phyloP scores from a whole-genome alignment of 345 rosid species.

The Chamaenerion angustifolium region DNA sequence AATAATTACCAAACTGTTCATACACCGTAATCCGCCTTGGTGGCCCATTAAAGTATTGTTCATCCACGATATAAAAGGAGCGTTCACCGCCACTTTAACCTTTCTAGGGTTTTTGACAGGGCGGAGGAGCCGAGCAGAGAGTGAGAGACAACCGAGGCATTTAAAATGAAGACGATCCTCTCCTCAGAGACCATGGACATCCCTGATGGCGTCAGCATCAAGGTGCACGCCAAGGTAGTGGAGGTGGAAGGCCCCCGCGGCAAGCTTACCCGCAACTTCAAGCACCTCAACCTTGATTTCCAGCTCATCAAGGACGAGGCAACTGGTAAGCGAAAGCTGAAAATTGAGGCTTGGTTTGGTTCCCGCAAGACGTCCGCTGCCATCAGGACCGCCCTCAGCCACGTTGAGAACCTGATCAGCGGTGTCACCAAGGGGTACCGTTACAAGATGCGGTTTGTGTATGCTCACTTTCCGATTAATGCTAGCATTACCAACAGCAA shows the following conservation, averaged over 20 bases:
- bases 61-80: no score
- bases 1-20: no score
- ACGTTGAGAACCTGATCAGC: conserved; percentile 37
- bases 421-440: conserved; percentile 38
- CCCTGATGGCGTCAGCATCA: conserved; percentile 29
- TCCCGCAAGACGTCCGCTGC: conserved; percentile 16
- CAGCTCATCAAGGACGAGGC: conserved; percentile 19
- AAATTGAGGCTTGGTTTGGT: conserved; percentile 19
- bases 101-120: no score
- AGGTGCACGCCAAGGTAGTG: conserved; percentile 23
- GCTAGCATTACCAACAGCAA: conserved; percentile 35
- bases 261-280: conserved; percentile 25
- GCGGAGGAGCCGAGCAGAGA: no score
- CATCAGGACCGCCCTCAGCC: conserved; percentile 37
- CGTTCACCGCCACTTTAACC: no score
- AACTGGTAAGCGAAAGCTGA: conserved; percentile 12
- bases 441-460: conserved; percentile 75
- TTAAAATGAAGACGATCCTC: conserved; percentile 27
- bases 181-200: conserved; percentile 34
- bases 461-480: conserved; percentile 72
- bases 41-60: no score
- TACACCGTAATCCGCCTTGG: no score
- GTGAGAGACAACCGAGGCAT: not conserved
- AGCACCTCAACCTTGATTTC: conserved; percentile 34
- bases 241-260: conserved; percentile 36